These are phyloP conservation scores for Schizosaccharomyces osmophilus DNA, from an alignment of 805 yeast genomes.

Conservation along the genomic window DNA sequence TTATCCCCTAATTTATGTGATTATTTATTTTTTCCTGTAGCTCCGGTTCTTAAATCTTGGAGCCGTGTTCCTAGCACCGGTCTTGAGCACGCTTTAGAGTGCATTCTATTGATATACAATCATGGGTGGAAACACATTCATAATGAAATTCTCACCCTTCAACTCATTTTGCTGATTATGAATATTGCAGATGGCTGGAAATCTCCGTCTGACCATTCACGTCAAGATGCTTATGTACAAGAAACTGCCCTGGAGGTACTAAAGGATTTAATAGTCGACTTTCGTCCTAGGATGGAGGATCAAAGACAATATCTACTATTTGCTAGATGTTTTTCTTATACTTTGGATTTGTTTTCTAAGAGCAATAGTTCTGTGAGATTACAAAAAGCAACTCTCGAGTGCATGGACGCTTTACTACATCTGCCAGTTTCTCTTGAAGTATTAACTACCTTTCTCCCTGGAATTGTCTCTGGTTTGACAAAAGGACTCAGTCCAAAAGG, in stretches of 20 bases:
- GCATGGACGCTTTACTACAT: neutral
- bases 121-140: conserved; percentile 2
- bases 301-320: neutral
- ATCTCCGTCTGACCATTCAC: neutral
- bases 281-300: neutral
- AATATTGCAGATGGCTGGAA: neutral
- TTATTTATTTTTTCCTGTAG: neutral
- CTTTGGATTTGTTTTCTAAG: conserved; percentile 1
- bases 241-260: neutral
- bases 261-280: neutral
- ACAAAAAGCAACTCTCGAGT: neutral
- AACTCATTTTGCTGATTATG: neutral
- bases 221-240: neutral
- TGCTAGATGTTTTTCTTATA: conserved; percentile 1
- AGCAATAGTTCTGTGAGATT: conserved; percentile 1
- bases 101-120: neutral
- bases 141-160: neutral
- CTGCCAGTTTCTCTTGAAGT: conserved; percentile 6
- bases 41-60: neutral
- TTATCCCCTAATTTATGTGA: neutral
- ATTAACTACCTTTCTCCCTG: conserved; percentile 13
- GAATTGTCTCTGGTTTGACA: conserved; percentile 14
- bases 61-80: neutral
- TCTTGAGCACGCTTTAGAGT: neutral
- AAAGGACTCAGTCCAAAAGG: conserved; percentile 15